Conservation (phyloP, 208 protist genomes). For the Lotmaria passim region DNA sequence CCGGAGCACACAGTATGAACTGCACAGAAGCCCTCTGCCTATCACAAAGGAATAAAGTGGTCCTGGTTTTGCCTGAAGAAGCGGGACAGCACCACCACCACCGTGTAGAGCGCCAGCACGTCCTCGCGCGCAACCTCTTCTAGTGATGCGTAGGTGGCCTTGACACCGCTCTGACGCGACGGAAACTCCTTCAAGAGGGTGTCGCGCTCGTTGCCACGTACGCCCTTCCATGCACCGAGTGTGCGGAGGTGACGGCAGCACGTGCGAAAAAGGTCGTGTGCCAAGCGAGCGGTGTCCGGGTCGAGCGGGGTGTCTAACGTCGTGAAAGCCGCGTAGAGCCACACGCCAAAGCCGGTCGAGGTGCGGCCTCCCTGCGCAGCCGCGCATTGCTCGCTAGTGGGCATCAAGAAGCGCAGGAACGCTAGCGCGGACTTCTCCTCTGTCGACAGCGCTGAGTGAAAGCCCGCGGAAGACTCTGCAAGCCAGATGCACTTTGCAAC, state of each 20-base stretch:
- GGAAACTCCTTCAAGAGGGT: conserved; percentile 42
- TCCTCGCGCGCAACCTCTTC: conserved; percentile 58
- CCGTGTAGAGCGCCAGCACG: conserved; percentile 69
- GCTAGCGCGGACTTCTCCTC: conserved; percentile 27
- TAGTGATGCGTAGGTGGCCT: conserved; percentile 46
- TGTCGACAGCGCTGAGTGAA: neutral
- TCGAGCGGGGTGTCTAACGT: conserved; percentile 79
- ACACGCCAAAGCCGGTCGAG: conserved; percentile 66
- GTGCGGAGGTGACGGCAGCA: conserved; percentile 72
- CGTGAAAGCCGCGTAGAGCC: conserved; percentile 63
- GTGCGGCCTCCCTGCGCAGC: neutral
- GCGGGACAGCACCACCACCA: conserved; percentile 76
- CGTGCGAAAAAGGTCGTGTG: conserved; percentile 67
- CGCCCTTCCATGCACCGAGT: conserved; percentile 44
- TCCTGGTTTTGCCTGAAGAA: conserved; percentile 87
- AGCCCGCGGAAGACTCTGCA: neutral
- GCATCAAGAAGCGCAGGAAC: conserved; percentile 63
- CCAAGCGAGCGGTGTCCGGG: conserved; percentile 77
- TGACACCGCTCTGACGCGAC: neutral
- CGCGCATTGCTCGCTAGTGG: conserved; percentile 1
- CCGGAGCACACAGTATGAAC: no score
- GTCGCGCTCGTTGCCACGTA: conserved; percentile 52
- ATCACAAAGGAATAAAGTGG: conserved; percentile 79
- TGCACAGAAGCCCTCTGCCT: no score
- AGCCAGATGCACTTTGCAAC: conserved; percentile 4